These are phyloP conservation scores for Zoysia japonica DNA, from an alignment of 176 grass and related monocot species.

Conservation along the genomic window DNA sequence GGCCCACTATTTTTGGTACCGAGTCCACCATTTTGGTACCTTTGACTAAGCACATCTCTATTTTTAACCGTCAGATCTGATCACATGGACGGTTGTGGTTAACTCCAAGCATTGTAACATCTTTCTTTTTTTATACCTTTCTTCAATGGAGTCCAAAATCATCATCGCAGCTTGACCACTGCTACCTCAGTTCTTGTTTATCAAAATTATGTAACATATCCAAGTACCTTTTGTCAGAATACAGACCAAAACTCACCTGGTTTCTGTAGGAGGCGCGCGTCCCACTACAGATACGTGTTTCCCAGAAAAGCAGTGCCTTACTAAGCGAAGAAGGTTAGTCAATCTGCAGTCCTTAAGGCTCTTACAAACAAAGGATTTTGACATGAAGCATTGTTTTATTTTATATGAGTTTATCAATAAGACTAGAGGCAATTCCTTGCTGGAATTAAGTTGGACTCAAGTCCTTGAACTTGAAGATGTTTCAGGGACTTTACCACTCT, in stretches of 20 bases:
- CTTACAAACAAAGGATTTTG: background rate
- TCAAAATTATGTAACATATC: background rate
- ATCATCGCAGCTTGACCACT: slow-evolving; percentile 19
- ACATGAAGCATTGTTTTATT: background rate
- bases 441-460: background rate
- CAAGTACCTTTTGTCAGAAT: slow-evolving; percentile 3
- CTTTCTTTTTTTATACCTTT: no score
- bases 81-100: no score
- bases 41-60: no score
- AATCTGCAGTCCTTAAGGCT: slow-evolving; percentile 15
- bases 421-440: background rate
- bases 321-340: slow-evolving; percentile 75
- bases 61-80: no score
- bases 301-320: slow-evolving; percentile 74
- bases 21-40: no score
- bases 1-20: no score
- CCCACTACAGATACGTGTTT: slow-evolving; percentile 88
- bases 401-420: background rate
- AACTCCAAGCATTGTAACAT: no score
- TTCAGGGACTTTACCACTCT: slow-evolving; percentile 52
- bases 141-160: background rate
- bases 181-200: background rate
- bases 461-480: background rate
- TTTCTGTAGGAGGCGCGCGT: slow-evolving; percentile 71
- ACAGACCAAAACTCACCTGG: slow-evolving; percentile 17